Base-by-base conservation (phyloP, 2,329 filamentous ascomycete species). In the Coniochaeta ligniaria region DNA sequence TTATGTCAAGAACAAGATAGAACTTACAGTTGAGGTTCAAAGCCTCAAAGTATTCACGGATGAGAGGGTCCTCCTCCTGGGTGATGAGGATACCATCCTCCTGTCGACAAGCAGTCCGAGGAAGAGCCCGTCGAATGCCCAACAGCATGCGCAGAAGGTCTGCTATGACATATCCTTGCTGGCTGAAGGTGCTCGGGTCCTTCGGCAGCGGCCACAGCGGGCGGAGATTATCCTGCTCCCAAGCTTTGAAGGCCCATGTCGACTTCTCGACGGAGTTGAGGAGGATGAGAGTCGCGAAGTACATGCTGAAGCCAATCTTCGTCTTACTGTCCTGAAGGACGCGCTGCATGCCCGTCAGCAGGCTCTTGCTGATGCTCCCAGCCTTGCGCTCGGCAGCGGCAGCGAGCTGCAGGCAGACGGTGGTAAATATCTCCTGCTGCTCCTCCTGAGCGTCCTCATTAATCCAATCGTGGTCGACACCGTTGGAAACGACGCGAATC, bases 241-340 rank as follows among this genome's bases (percentile, higher is more conserved):
- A 89, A 1, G 83, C 84, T 63, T 87, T 86, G 73, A 88, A 88
- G 0, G 83, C 82, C 86, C 85, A 89, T 0, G 85, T 88, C 0
- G 84, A 85, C 73, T 88, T 88, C 68, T 89, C 86, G 16, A 88
- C 77, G 64, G 84, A 87, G 67, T 86, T 87, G 56, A 88, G 78
- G 63, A 88, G 81, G 59, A 88, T 81, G 60, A 88, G 71, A 3
- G 83, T 80, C 2, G 84, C 81, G 24, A 88, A 78, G 66, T 85
- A 88, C 72, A 86, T 82, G 64, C 80, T 80, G 66, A 86, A 86
- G 35, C 81, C 81, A 59, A 84, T 78, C 66, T 80, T 83, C 60
- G 78, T 79, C 67, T 85, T 84, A 71, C 82, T 83, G 66, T 86
- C 83, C 62, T 86, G 81, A 35, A 88, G 74, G 41, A 81, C 77